Evolutionary conservation across 495 filamentous ascomycete genomes (phyloP), one percentile per base, ranked within the genome.

Genomic region (Lophium mytilinum): DNA sequence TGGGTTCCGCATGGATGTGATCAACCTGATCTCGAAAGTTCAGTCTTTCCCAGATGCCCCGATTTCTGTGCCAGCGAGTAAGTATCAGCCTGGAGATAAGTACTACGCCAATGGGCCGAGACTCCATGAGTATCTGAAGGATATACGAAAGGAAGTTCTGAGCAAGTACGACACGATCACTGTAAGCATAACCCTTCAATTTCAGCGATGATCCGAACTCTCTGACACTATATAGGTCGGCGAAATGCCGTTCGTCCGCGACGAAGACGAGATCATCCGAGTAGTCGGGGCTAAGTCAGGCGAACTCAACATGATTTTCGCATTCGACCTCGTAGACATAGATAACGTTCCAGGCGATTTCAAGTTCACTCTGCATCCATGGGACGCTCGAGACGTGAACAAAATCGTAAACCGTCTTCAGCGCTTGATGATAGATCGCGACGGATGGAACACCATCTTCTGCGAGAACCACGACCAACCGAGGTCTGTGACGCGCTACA

Each of bases 71-170:
- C 66, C 71, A 1, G 62, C 62, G 12, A 57, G 61, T 18, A 63
- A 71, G 14, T 76, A 68, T 53, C 78, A 80, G 57, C 71, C 73
- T 0, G 80, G 76, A 0, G 57, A 62, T 15, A 66, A 64, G 7
- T 69, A 73, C n/a, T 83, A 71, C 60, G 77, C 75, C 58, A 83
- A 83, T 47, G 80, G 81, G 0, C 80, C 80, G 8, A 72, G 78
- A 11, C 77, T 83, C 24, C 79, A 82, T 55, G 79, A 83, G 63
- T 82, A 68, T 41, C 59, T 80, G 18, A 47, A 59, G 3, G 78
- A 78, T 39, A 76, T 82, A 63, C 62, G 72, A 57, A 55, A 63
- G 2, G 67, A 76, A n/a, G 68, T 73, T 17, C 60, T 80, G 14
- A 62, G 50, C 40, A 73, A 75, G 35, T 79, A 80, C 60, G 70